Conservation (phyloP, 1,284 basidiomycete genomes). For the Gomphus sp. region DNA sequence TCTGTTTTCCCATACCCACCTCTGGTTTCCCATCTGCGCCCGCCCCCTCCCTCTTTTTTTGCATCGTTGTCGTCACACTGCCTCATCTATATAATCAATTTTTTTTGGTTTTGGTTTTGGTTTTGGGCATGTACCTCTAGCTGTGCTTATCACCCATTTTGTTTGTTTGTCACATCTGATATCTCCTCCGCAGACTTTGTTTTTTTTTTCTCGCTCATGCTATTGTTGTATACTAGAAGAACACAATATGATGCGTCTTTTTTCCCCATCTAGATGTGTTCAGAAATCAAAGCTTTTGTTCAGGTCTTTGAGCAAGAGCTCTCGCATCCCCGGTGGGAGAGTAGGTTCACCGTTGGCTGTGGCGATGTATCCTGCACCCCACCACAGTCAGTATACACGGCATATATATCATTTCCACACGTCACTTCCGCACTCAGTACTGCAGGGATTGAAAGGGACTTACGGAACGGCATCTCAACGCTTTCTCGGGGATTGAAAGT, state of each 20-base stretch:
- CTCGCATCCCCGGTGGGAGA: conserved; percentile 85
- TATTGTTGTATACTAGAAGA: background rate
- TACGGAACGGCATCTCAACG: conserved; percentile 92
- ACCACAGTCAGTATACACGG: conserved; percentile 6
- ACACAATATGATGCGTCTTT: background rate
- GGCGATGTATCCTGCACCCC: conserved; percentile 49
- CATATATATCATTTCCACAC: too few relatives aligned
- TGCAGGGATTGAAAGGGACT: conserved; percentile 22
- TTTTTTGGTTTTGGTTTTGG: too few relatives aligned
- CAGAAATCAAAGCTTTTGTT: conserved; percentile 80
- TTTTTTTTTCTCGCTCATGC: background rate
- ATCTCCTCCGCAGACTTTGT: background rate
- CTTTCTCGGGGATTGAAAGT: conserved; percentile 74
- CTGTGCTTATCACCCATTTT: background rate
- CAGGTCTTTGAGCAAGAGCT: conserved; percentile 76
- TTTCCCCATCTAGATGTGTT: background rate
- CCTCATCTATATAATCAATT: background rate
- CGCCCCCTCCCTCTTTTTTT: background rate
- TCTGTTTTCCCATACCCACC: background rate
- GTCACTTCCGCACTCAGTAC: background rate
- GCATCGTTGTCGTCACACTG: background rate
- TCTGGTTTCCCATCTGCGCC: background rate
- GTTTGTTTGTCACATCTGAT: background rate
- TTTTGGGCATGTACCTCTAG: background rate
- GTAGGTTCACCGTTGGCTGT: conserved; percentile 44